phyloP scores from a whole-genome alignment of 2,329 filamentous ascomycete genomes.

The Cryphonectria nitschkei region DNA sequence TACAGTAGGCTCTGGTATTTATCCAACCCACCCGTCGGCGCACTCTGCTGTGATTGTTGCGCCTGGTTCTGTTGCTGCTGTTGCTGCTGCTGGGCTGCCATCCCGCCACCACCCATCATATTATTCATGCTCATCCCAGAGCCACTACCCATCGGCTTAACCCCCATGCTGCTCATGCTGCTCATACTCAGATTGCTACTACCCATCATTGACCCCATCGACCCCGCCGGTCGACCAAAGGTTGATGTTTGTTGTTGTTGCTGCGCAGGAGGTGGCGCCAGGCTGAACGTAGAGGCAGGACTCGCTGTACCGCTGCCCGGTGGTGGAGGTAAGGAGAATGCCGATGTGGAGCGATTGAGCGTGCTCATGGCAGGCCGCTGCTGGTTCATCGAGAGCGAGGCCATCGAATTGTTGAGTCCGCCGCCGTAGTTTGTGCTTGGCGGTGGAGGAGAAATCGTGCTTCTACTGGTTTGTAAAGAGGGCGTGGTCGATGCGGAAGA shows the following conservation, averaged over 20 bases:
- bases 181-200: conserved; percentile 33
- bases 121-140: conserved; percentile 28
- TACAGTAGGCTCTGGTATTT: conserved; percentile 71
- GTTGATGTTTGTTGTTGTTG: conserved; percentile 26
- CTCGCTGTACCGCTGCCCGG: conserved; percentile 41
- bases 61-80: conserved; percentile 34
- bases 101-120: conserved; percentile 34
- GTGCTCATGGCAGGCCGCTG: conserved; percentile 44
- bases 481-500: conserved; percentile 44
- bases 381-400: conserved; percentile 49
- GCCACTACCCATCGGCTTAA: conserved; percentile 29
- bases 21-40: conserved; percentile 59
- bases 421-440: conserved; percentile 40
- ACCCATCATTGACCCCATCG: conserved; percentile 28
- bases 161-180: conserved; percentile 33
- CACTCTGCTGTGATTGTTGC: conserved; percentile 38
- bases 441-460: conserved; percentile 34
- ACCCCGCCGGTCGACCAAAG: conserved; percentile 32
- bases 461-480: conserved; percentile 37
- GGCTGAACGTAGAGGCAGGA: conserved; percentile 48
- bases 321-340: conserved; percentile 63
- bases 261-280: conserved; percentile 34
- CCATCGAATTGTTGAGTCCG: conserved; percentile 50
- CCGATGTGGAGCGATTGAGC: conserved; percentile 41
- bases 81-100: conserved; percentile 34